Conservation (phyloP, 257 asterid species). For the Solanum habrochaites region DNA sequence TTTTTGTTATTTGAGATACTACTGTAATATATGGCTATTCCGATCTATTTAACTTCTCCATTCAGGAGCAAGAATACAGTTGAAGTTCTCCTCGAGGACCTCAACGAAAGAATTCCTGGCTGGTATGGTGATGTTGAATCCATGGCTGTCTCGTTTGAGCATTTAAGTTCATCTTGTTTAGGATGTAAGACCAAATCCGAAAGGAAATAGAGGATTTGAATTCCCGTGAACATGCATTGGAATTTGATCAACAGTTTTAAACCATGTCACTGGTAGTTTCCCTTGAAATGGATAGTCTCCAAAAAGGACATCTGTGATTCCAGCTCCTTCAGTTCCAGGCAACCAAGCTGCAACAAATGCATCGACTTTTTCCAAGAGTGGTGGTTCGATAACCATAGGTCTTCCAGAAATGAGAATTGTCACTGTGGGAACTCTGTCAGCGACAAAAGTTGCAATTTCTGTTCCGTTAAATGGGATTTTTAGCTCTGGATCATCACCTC, state of each 20-base stretch:
- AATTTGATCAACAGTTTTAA: constrained; percentile 46
- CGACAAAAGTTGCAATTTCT: constrained; percentile 29
- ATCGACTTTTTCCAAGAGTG: constrained; percentile 39
- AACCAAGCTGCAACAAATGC: constrained; percentile 84
- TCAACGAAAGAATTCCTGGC: background rate
- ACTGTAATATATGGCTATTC: background rate
- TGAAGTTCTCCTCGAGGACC: background rate
- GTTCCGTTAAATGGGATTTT: constrained; percentile 48
- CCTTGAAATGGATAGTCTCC: constrained; percentile 75
- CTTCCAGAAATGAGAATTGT: constrained; percentile 61
- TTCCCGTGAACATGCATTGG: constrained; percentile 45
- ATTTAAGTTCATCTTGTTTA: background rate
- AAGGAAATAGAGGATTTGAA: constrained; percentile 60
- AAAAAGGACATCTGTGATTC: constrained; percentile 59
- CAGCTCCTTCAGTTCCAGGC: constrained; percentile 77
- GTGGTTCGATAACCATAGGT: constrained; percentile 54
- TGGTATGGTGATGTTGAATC: background rate
- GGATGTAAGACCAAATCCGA: constrained; percentile 54
- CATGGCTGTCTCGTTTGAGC: background rate
- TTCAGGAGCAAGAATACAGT: background rate
- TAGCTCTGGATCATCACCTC: constrained; percentile 59
- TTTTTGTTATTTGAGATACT: background rate
- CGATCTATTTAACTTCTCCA: background rate
- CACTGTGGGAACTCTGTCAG: constrained; percentile 49
- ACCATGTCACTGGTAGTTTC: constrained; percentile 63